These are phyloP conservation scores for Crithidia mellificae DNA, from an alignment of 208 protist genomes.

Conservation along the genomic window DNA sequence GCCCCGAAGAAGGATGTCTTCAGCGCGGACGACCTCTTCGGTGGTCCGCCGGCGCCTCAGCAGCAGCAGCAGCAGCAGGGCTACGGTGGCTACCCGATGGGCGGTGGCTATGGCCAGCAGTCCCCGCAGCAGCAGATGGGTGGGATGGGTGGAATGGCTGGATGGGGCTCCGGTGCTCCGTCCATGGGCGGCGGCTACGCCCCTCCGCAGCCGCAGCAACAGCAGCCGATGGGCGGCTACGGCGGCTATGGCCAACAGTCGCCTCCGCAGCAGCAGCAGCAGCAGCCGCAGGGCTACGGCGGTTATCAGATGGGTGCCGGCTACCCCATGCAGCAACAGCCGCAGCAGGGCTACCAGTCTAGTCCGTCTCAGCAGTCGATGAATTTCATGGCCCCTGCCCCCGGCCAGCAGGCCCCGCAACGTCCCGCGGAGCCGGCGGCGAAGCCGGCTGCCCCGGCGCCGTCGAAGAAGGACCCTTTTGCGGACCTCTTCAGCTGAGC, in stretches of 20 bases:
- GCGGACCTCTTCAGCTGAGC: slow-evolving; percentile 64
- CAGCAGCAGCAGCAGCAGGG: slow-evolving; percentile 31
- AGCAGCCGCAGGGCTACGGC: neutral
- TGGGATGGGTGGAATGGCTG: slow-evolving; percentile 9
- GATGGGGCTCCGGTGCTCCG: slow-evolving; percentile 28
- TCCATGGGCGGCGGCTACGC: slow-evolving; percentile 10
- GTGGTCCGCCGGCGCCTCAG: slow-evolving; percentile 24
- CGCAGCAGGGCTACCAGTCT: slow-evolving; percentile 21
- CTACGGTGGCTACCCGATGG: slow-evolving; percentile 12
- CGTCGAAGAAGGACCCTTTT: slow-evolving; percentile 64
- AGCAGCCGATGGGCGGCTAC: no score
- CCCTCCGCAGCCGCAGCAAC: no score
- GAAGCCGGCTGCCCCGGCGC: slow-evolving; percentile 1
- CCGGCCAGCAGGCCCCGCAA: slow-evolving; percentile 34
- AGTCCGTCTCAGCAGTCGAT: slow-evolving; percentile 28
- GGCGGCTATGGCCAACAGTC: no score
- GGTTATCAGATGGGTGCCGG: slow-evolving; percentile 16
- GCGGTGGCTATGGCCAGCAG: slow-evolving; percentile 15
- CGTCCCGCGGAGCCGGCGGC: neutral
- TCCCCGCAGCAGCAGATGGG: slow-evolving; percentile 18
- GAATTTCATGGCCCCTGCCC: slow-evolving; percentile 55
- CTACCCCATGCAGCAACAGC: slow-evolving; percentile 22
- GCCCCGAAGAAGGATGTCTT: slow-evolving; percentile 41
- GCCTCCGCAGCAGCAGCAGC: slow-evolving; percentile 7
- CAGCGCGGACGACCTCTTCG: slow-evolving; percentile 58